Conservation (phyloP, 225 moss, liverwort and hornwort species). For the Lunularia cruciata region DNA sequence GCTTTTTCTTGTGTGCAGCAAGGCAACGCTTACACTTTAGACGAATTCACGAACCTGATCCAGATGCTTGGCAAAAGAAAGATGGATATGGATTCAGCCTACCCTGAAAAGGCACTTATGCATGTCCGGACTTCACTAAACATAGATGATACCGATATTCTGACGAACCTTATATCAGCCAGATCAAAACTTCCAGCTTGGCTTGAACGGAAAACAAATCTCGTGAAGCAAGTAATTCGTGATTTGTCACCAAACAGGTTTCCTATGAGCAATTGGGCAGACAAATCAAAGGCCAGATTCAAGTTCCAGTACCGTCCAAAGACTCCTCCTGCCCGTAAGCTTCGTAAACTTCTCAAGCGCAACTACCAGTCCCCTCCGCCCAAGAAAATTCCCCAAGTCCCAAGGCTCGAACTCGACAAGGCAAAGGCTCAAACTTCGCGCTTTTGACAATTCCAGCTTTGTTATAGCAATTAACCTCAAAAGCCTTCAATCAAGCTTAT, state of each 20-base stretch:
- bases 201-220: slow-evolving; percentile 34
- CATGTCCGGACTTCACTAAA: slow-evolving; percentile 41
- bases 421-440: too few relatives aligned
- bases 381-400: neutral
- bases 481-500: too few relatives aligned
- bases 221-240: slow-evolving; percentile 48
- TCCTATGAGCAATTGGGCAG: slow-evolving; percentile 31
- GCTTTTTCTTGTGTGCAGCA: slow-evolving; percentile 24
- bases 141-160: slow-evolving; percentile 31
- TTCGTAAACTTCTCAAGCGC: slow-evolving; percentile 8
- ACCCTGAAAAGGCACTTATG: slow-evolving; percentile 25
- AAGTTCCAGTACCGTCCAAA: slow-evolving; percentile 24
- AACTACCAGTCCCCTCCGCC: neutral
- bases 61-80: slow-evolving; percentile 18
- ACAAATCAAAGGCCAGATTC: slow-evolving; percentile 4
- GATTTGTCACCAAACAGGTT: slow-evolving; percentile 31
- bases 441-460: too few relatives aligned
- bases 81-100: slow-evolving; percentile 26
- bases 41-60: slow-evolving; percentile 28
- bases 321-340: slow-evolving; percentile 25
- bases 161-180: slow-evolving; percentile 32
- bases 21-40: slow-evolving; percentile 20
- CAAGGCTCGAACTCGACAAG: slow-evolving; percentile 9
- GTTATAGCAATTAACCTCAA: too few relatives aligned
- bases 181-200: slow-evolving; percentile 38